Base-by-base conservation (phyloP, 495 filamentous ascomycete genomes). In the Aspergillus heteromorphus region DNA sequence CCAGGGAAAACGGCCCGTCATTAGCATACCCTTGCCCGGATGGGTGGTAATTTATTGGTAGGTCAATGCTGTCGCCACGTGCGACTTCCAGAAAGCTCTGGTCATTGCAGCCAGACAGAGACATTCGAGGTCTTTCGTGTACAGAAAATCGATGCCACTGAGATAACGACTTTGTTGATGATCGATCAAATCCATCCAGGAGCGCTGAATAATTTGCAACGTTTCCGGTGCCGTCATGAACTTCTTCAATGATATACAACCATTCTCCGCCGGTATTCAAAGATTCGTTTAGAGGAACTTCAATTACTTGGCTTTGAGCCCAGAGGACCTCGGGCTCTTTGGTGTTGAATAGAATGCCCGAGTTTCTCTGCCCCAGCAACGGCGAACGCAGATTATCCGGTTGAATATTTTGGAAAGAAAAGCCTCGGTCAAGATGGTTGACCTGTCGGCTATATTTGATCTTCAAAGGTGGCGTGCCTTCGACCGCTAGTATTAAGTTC, bases 151-250 rank as follows among this genome's bases (percentile, higher is more conserved):
- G 89, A 55, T 88, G 84, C 59, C 93, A 77, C 45, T 86, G 79
- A 79, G 88, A 18, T 74, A 76, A 58, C 70, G 78, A 53, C 67
- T 75, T 57, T 71, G 77, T 30, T 81, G 86, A 56, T 49, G 65
- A 64, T 18, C 79, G 77, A 25, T 92, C 87, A 45, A 87, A 82
- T 21, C 80, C 78, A 13, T 76, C 71, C 16, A 71, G 65, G 21
- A 69, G 47, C 6, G 73, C 71, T n/a, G 85, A 79, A 64, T 95
- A 98, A 51, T 85, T 89, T 51, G 89, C 86, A 36, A 87, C 69
- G 60, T 98, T 98, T 14, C 92, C 93, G 54, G 86, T 84, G 9
- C 82, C 93, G 76, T 98, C 93, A 51, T 87, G 80, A 25, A 98
- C 89, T 64, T 95, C 88, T 63, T 96, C 91, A 38, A 98, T 84